A percentile compares a stretch with the other conserved stretches of the same genome.
phyloP scores from a whole-genome alignment of 23 red algal genomes.

The Gracilaria caudata region DNA sequence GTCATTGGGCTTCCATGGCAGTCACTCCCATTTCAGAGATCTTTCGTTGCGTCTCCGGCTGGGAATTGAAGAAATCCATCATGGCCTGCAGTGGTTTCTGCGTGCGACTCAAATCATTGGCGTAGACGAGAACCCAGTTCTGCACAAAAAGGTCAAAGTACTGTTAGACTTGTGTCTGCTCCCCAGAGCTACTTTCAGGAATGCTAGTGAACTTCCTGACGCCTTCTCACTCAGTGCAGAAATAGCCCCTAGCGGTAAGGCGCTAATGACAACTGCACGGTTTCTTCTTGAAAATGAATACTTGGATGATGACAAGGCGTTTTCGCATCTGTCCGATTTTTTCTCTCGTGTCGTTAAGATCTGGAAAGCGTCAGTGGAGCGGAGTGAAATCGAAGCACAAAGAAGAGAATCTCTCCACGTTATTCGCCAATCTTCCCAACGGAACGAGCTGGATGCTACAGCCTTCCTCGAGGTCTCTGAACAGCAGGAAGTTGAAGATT shows the following conservation, averaged over 20 bases:
- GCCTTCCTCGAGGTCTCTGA: slow-evolving; percentile 6
- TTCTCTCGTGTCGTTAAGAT: slow-evolving; percentile 9
- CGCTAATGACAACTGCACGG: background rate
- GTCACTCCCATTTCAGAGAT: slow-evolving; percentile 48
- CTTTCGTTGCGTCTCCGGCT: slow-evolving; percentile 26
- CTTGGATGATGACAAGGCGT: background rate
- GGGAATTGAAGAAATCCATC: slow-evolving; percentile 38
- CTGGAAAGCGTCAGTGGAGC: slow-evolving; percentile 31
- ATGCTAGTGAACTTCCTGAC: background rate
- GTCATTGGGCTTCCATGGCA: slow-evolving; percentile 4
- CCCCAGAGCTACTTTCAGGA: slow-evolving; percentile 20
- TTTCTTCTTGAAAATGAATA: slow-evolving; percentile 27
- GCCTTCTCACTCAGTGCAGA: slow-evolving; percentile 11
- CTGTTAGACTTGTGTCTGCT: slow-evolving; percentile 23
- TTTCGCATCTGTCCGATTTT: background rate
- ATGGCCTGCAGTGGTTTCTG: background rate
- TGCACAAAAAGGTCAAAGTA: background rate
- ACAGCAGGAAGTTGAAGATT: slow-evolving; percentile 41
- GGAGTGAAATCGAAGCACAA: slow-evolving; percentile 19
- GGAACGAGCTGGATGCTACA: background rate
- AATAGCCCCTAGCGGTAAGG: background rate
- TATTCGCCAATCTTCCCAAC: slow-evolving; percentile 28
- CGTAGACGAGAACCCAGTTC: background rate
- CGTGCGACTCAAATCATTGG: background rate
- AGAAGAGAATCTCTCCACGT: slow-evolving; percentile 37